These are phyloP conservation scores for Lactarius hengduanensis DNA, from an alignment of 768 basidiomycete species.

Conservation along the genomic window DNA sequence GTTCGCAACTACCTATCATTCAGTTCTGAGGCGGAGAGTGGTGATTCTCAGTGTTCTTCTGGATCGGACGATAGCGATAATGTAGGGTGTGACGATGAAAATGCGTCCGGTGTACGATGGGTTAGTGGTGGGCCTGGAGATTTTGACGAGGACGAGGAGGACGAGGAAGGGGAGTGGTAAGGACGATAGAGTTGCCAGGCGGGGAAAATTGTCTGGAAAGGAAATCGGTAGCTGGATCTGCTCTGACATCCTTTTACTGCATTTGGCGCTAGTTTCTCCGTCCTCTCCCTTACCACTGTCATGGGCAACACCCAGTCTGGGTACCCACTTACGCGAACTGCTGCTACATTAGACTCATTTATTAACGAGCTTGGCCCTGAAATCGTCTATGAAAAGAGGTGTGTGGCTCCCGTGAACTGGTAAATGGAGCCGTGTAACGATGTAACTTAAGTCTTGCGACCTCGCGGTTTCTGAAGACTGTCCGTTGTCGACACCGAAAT, in stretches of 20 bases:
- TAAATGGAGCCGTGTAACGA: slow-evolving; percentile 3
- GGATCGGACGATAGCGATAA: slow-evolving; percentile 4
- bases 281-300: not conserved
- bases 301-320: slow-evolving; percentile 84
- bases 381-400: slow-evolving; percentile 92
- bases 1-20: not conserved
- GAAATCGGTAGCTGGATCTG: slow-evolving; percentile 5
- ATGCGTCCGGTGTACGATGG: not conserved
- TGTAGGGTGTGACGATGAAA: not conserved
- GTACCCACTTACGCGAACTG: slow-evolving; percentile 66
- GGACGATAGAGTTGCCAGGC: not conserved
- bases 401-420: slow-evolving; percentile 28
- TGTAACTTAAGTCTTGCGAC: slow-evolving; percentile 54
- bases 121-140: not conserved
- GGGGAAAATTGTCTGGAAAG: not conserved
- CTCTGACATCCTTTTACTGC: not conserved
- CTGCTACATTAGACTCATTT: slow-evolving; percentile 85
- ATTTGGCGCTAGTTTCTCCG: not conserved
- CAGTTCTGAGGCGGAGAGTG: not conserved
- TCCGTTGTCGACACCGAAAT: slow-evolving; percentile 80
- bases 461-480: slow-evolving; percentile 73
- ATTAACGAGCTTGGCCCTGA: slow-evolving; percentile 86
- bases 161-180: not conserved
- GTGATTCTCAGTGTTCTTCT: slow-evolving; percentile 1
- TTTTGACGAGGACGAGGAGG: not conserved